Evolutionary conservation across 2,329 filamentous ascomycete species (phyloP).

Genomic region (Talaromyces sp.): DNA sequence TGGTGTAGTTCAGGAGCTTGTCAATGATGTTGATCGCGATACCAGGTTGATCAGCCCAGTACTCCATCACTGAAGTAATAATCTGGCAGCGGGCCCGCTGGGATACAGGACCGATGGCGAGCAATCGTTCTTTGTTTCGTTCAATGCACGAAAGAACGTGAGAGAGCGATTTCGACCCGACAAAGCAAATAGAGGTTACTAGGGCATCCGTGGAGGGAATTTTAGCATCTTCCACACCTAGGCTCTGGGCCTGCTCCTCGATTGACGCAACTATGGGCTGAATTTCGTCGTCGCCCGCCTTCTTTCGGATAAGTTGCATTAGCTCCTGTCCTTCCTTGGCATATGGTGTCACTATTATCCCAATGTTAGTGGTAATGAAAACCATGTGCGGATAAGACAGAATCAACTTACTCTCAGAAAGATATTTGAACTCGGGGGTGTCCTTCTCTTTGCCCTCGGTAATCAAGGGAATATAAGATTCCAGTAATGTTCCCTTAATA

Average conservation of each 20-base stretch:
- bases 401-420: slow-evolving; percentile 64
- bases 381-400: neutral
- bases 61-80: slow-evolving; percentile 83
- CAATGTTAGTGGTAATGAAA: neutral
- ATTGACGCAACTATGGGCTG: slow-evolving; percentile 78
- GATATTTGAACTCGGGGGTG: slow-evolving; percentile 93
- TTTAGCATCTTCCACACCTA: slow-evolving; percentile 71
- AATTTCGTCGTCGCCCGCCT: slow-evolving; percentile 84
- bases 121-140: slow-evolving; percentile 84
- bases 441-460: slow-evolving; percentile 89
- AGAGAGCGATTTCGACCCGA: slow-evolving; percentile 93
- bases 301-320: slow-evolving; percentile 75
- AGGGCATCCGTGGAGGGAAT: slow-evolving; percentile 91
- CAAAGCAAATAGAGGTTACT: slow-evolving; percentile 87
- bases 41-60: slow-evolving; percentile 91
- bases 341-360: slow-evolving; percentile 70
- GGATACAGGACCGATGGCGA: slow-evolving; percentile 75
- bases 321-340: slow-evolving; percentile 82
- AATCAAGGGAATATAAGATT: slow-evolving; percentile 79
- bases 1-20: slow-evolving; percentile 96
- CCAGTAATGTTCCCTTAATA: slow-evolving; percentile 89
- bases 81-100: slow-evolving; percentile 82
- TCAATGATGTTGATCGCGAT: slow-evolving; percentile 91
- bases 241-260: slow-evolving; percentile 72
- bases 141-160: slow-evolving; percentile 96